Base-by-base conservation (phyloP, 1,139 yeast genomes). In the Suhomyces yuchorum region DNA sequence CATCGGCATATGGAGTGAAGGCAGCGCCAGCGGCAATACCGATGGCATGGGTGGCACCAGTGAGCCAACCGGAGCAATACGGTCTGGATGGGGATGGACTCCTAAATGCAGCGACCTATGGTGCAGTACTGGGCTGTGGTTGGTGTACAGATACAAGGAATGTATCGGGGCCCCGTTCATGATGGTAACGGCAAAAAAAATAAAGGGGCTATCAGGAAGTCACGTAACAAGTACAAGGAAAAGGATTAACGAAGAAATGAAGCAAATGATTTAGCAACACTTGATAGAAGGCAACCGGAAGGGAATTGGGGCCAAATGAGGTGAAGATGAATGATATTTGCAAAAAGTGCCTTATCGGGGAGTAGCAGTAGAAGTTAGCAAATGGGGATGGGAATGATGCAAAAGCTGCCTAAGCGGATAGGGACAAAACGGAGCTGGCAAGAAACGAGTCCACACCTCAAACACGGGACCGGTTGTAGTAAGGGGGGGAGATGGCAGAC, bases 151-250 rank as follows among this genome's bases (percentile, higher is more conserved):
- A 41, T 53, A 53, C 46, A 55, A 50, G 23, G 58, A 50, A 42
- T 52, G 56, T 28, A 53, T 49, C 22, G 56, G 56, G 14, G 54
- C 51, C 35, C 56, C 50, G 44, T 53, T 55, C 58, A 55, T 55
- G 35, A 28, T 45, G 37, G 26, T 40, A 47, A 20, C 50, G 50
- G 50, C 50, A 47, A 47, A 47, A 47, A 47, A 47, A 33, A 40
- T 30, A 43, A 46, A 42, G 49, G 49, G 49, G 49, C 42, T 18
- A 36, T 20, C 37, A 18, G 37, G 19, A 30, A 42, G 44, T 18
- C 20, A 18, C 11, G n/a, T 14, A 12, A 8, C 18, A 6, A 26
- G 34, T 20, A 26, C 14, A 24, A 17, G 20, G 32, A 11, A 22
- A n/a, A 8, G 22, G n/a, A 19, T n/a, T 14, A 39, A 15, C 8